Evolutionary conservation across 2,329 filamentous ascomycete species (phyloP), one percentile per base, ranked within the genome.

Genomic region (Myriosclerotinia curreyana): DNA sequence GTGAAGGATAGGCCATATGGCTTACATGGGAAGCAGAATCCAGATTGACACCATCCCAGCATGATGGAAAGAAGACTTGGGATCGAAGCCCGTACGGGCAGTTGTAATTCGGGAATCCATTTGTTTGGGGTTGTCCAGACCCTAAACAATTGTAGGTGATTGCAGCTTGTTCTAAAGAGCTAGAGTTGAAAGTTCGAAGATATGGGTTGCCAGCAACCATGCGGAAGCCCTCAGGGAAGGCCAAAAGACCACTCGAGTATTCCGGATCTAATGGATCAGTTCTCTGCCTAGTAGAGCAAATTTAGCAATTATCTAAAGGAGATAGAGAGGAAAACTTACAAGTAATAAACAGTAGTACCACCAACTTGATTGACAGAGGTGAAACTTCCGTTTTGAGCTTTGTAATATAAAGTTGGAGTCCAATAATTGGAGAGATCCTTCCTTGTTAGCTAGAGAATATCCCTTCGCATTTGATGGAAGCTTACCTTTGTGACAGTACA

Each of bases 121-220:
- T 76, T 2, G 78, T 81, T 61, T 86, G 80, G 20, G 56, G 38
- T 20, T 73, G 73, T 51, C 73, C 75, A 58, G 77, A 76, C 62
- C 79, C 78, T 14, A 87, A 77, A 69, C 86, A 89, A 64, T 79
- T 79, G 69, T 81, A 86, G 51, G 77, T 81, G 53, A 87, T 79
- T 31, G 84, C 86, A 44, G 73, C 71, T 62, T 83, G 77, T 60
- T 80, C 79, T 1, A 77, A 75, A 51, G 77, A 77, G 50, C 75
- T 62, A 9, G 62, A 70, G 50, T 77, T 78, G 71, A 77, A 82
- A 64, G 80, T 81, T 66, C 85, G 81, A 67, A 79, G 78, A 65
- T 72, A 76, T 1, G 82, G 78, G 69, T 86, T 79, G 42, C 87
- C 87, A 6, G 86, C 84, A 40, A 90, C 61, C 85, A 90, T 89